Evolutionary conservation across 2,329 filamentous ascomycete genomes (phyloP), one percentile per base, ranked within the genome.

Genomic region (Calycina marina): DNA sequence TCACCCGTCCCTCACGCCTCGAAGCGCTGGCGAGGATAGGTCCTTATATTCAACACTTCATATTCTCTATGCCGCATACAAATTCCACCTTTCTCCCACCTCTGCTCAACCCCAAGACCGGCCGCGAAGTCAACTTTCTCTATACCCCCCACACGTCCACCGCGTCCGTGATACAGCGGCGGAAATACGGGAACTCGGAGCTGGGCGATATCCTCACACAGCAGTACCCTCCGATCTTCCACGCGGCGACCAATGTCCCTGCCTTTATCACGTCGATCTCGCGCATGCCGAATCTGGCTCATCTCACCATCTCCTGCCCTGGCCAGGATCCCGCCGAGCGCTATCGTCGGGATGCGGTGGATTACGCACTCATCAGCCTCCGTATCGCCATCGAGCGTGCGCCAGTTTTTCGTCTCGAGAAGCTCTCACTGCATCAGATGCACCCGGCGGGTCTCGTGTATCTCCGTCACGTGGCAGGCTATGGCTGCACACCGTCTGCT

Each of bases 181-280:
- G 78, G 31, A 88, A 83, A 57, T 92, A 92, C 53, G 81, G 78
- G 44, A 81, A 76, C 52, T 66, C 69, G 45, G 79, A 83, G 34
- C 72, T 90, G 48, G 84, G 77, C 39, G 78, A 88, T 50, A 67
- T 92, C 37, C 65, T 93, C 39, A 81, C 83, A 10, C 74, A 83
- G 51, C 84, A 93, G 57, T 93, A 92, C 49, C 82, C 83, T 32
- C 82, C 85, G 4, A 60, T 93, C 3, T 93, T 93, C 58, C 85
- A 93, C 50, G 81, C 84, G 5, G 81, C 85, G 5, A 88, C 82
- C 39, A 90, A 93, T 50, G 77, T 92, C 5, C 71, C 80, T 4
- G 80, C 81, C 24, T 93, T 93, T 58, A 75, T 88, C 45, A 67
- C 73, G 41, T 80, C 80, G 30, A 63, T 93, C 50, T 68, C 67